Evolutionary conservation across 495 filamentous ascomycete genomes (phyloP).

Genomic region (Aspergillus mulundensis): DNA sequence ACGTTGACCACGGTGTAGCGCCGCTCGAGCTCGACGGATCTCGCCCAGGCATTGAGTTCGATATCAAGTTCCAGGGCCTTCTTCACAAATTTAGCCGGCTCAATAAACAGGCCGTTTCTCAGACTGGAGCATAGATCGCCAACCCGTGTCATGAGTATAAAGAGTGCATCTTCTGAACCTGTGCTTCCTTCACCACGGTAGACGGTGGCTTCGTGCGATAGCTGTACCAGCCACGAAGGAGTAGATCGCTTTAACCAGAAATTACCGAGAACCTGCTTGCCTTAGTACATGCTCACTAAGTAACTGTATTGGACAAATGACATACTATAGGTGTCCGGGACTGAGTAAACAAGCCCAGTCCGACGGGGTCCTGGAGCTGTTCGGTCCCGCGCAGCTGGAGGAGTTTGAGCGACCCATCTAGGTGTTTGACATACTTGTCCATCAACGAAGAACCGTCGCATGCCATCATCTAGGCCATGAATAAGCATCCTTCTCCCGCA

Average conservation of each 20-base stretch:
- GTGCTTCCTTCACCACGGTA: background rate
- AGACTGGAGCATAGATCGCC: slow-evolving; percentile 9
- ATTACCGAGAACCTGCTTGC: slow-evolving; percentile 6
- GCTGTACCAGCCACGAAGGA: slow-evolving; percentile 4
- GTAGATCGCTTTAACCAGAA: slow-evolving; percentile 11
- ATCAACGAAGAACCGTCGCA: slow-evolving; percentile 11
- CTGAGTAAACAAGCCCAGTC: slow-evolving; percentile 14
- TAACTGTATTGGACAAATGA: too few relatives aligned
- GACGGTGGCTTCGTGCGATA: background rate
- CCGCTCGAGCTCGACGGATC: background rate
- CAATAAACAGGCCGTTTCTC: background rate
- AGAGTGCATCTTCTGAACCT: background rate
- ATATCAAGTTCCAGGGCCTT: slow-evolving; percentile 9
- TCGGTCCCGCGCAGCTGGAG: slow-evolving; percentile 13
- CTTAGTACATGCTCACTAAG: background rate
- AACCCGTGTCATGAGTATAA: slow-evolving; percentile 5
- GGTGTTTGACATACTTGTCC: slow-evolving; percentile 5
- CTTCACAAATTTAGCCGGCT: background rate
- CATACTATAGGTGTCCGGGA: slow-evolving; percentile 10
- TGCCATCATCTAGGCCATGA: background rate
- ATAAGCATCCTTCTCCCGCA: background rate
- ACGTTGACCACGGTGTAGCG: slow-evolving; percentile 4
- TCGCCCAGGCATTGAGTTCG: slow-evolving; percentile 4
- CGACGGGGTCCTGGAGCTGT: slow-evolving; percentile 2
- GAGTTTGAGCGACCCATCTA: slow-evolving; percentile 11